A percentile compares a stretch with the other conserved stretches of the same genome.
These are phyloP conservation scores for Amanita subjunquillea DNA, from an alignment of 768 basidiomycete species.

Conservation along the genomic window DNA sequence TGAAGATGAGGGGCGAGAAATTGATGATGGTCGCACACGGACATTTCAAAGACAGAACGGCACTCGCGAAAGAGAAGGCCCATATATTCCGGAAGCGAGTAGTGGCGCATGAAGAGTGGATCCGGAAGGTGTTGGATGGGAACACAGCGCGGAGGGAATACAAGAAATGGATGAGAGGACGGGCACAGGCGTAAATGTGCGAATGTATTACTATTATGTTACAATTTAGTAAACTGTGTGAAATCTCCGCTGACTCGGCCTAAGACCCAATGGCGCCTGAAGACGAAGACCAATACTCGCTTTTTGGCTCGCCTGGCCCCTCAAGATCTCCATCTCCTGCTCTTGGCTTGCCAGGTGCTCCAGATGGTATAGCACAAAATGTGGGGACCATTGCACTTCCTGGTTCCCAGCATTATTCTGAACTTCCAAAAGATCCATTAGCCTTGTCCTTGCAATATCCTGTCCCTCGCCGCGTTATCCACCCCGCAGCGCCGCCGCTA, in stretches of 20 bases:
- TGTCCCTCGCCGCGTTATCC: constrained; percentile 10
- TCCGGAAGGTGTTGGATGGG: constrained; percentile 14
- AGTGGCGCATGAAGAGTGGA: constrained; percentile 22
- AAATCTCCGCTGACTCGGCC: not conserved
- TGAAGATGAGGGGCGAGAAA: constrained; percentile 36
- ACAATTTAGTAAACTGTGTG: not conserved
- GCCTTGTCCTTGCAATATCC: constrained; percentile 46
- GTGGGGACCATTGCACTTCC: constrained; percentile 98
- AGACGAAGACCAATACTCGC: constrained; percentile 53
- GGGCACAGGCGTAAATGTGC: not conserved
- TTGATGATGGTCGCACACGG: constrained; percentile 33
- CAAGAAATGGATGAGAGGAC: not conserved
- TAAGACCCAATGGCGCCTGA: not conserved
- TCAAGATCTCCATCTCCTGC: constrained; percentile 62
- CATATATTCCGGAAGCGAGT: constrained; percentile 27
- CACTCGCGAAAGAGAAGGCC: constrained; percentile 33
- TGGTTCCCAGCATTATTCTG: constrained; percentile 86
- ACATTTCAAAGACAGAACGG: constrained; percentile 28
- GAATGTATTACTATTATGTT: not conserved
- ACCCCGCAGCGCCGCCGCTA: not conserved
- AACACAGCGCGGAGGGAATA: not conserved
- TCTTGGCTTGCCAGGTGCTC: constrained; percentile 42
- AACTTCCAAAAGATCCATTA: constrained; percentile 75
- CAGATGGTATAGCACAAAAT: constrained; percentile 53
- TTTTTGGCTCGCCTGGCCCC: constrained; percentile 76